phyloP scores from a whole-genome alignment of 208 protist genomes.

The Trypanosoma theileri region DNA sequence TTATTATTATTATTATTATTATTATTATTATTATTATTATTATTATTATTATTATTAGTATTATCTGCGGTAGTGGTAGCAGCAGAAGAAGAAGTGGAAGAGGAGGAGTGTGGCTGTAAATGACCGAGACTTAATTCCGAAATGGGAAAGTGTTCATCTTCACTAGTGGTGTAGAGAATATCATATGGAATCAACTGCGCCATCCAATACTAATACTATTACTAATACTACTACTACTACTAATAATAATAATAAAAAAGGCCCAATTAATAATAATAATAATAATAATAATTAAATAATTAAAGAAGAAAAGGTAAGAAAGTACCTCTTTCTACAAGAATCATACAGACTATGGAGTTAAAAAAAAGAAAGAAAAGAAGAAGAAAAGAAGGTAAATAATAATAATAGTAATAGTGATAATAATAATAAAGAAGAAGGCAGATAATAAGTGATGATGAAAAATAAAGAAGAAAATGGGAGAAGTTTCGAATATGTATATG shows the following conservation, averaged over 20 bases:
- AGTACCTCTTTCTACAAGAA: neutral
- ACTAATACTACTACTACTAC: neutral
- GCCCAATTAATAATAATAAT: too few relatives aligned
- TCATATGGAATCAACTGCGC: conserved; percentile 64
- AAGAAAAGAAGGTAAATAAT: too few relatives aligned
- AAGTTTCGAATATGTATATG: too few relatives aligned
- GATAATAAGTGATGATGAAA: too few relatives aligned
- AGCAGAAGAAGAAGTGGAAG: conserved; percentile 6
- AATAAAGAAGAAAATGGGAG: too few relatives aligned
- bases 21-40: neutral
- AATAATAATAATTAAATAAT: neutral
- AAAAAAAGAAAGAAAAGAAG: too few relatives aligned
- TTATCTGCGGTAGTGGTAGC: conserved; percentile 3
- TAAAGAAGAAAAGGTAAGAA: neutral
- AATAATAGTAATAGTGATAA: too few relatives aligned
- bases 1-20: too few relatives aligned
- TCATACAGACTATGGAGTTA: too few relatives aligned
- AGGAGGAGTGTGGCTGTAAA: too few relatives aligned
- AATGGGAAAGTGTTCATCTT: conserved; percentile 67
- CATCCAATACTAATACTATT: conserved; percentile 1
- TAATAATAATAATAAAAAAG: neutral
- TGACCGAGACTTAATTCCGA: conserved; percentile 41
- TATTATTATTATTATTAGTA: neutral
- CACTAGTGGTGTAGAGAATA: conserved; percentile 78
- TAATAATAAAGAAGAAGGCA: too few relatives aligned